Conservation (phyloP, 1,284 basidiomycete species). For the Fomitopsis betulina region DNA sequence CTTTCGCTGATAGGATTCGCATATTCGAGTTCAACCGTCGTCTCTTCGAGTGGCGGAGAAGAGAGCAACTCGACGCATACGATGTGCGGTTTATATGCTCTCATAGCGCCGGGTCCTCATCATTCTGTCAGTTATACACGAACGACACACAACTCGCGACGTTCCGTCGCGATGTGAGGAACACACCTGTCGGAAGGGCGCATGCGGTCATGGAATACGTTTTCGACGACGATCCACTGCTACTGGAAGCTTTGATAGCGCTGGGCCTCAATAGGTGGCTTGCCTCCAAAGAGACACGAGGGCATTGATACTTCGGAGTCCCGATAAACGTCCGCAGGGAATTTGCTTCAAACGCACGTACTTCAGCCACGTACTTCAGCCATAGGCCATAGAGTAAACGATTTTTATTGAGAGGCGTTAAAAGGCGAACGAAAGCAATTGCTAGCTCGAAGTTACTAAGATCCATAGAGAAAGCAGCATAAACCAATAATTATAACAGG, state of each 20-base stretch:
- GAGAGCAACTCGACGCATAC: slow-evolving; percentile 43
- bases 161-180: slow-evolving; percentile 47
- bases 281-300: slow-evolving; percentile 42
- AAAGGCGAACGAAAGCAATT: not conserved
- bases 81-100: slow-evolving; percentile 40
- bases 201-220: slow-evolving; percentile 59
- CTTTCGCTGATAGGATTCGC: slow-evolving; percentile 41
- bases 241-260: slow-evolving; percentile 60
- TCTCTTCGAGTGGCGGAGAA: slow-evolving; percentile 60
- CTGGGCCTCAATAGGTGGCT: slow-evolving; percentile 72
- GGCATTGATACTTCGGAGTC: not conserved
- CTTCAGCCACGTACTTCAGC: no score
- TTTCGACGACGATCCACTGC: slow-evolving; percentile 53
- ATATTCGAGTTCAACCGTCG: slow-evolving; percentile 50
- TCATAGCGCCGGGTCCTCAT: not conserved
- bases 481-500: slow-evolving; percentile 9
- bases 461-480: not conserved
- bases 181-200: slow-evolving; percentile 51
- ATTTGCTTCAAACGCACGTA: not conserved
- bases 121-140: slow-evolving; percentile 38
- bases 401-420: not conserved
- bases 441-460: slow-evolving; percentile 3
- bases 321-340: no score
- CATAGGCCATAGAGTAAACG: not conserved
- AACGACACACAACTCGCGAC: slow-evolving; percentile 43